Base-by-base conservation (phyloP, 768 basidiomycete genomes). In the Boletus rubropictus region DNA sequence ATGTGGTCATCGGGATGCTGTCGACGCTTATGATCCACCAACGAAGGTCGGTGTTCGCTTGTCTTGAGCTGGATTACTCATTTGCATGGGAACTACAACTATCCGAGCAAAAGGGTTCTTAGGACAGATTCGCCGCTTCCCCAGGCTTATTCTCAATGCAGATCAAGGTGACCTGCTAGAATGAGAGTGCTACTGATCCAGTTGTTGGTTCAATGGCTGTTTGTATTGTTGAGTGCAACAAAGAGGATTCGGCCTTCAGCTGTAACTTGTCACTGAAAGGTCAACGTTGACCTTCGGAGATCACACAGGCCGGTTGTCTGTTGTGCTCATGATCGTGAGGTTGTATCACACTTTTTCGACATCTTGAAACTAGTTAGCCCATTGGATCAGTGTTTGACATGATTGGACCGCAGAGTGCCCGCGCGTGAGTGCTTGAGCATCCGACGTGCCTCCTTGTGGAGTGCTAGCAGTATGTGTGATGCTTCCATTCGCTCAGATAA, bases 21-120 rank as follows among this genome's bases (percentile, higher is more conserved):
- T 29, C 27, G 60, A 58, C 40, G 70, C 60, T 47, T 77, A 78
- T 48, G 62, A 63, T 11, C 64, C 24, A 37, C 50, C 22, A 66
- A 63, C 9, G 61, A 64, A 59, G 64, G 63, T 63, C 4, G 17
- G 51, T 12, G 10, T 3, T 5, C 36, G n/a, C 9, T 31, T 35
- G 29, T 33, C 31, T 31, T 39, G 32, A 14, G 24, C 24, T 34
- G 9, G 35, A 25, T 25, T 6, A 25, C 4, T 6, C 24, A 52
- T 31, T 15, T 48, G 14, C 15, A 46, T n/a, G 18, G n/a, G 38
- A 44, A 20, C 10, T 28, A n/a, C 29, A 66, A 63, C 62, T 28
- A 53, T 71, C 14, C 56, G 54, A 18, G 61, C 57, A 17, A 61
- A 60, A 29, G 60, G 52, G 9, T 60, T 67, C 45, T 48, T 70